Conservation (phyloP, 805 yeast species). For the Yarrowia alimentaria region DNA sequence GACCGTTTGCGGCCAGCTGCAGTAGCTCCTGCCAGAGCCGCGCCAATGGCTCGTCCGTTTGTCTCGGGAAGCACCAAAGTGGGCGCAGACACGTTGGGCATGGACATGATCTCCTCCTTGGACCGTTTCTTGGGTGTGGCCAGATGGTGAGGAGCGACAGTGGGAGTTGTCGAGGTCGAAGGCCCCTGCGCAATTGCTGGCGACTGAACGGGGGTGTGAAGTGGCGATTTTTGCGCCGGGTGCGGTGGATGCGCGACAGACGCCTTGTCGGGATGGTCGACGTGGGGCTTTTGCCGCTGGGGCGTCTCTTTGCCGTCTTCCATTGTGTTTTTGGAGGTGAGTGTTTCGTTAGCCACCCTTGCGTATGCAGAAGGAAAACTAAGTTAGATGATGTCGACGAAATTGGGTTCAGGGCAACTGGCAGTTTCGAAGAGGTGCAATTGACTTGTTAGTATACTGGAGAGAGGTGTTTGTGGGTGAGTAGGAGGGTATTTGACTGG, state of each 20-base stretch:
- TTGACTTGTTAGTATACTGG: no score
- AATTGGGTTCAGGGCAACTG: neutral
- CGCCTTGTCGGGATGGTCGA: constrained; percentile 5
- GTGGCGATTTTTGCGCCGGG: neutral
- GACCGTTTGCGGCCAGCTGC: constrained; percentile 8
- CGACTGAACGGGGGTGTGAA: constrained; percentile 12
- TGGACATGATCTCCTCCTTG: constrained; percentile 1
- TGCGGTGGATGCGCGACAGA: neutral
- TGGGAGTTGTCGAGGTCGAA: neutral
- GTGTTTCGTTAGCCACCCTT: no score
- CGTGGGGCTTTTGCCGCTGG: neutral
- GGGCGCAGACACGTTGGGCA: constrained; percentile 20
- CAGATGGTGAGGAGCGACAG: neutral
- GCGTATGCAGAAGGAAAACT: no score
- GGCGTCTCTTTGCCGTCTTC: constrained; percentile 2
- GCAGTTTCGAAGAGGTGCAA: no score
- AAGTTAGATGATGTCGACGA: no score
- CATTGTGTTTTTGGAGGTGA: constrained; percentile 2
- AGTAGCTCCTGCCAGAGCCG: neutral
- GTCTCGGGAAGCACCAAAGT: constrained; percentile 2
- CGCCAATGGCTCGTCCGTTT: constrained; percentile 14
- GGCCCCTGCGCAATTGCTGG: constrained; percentile 6
- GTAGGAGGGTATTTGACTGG: no score
- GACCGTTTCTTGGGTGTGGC: neutral
- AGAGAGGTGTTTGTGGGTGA: no score